These are phyloP conservation scores for Fusarium decemcellulare DNA, from an alignment of 2,329 filamentous ascomycete genomes.

Conservation along the genomic window DNA sequence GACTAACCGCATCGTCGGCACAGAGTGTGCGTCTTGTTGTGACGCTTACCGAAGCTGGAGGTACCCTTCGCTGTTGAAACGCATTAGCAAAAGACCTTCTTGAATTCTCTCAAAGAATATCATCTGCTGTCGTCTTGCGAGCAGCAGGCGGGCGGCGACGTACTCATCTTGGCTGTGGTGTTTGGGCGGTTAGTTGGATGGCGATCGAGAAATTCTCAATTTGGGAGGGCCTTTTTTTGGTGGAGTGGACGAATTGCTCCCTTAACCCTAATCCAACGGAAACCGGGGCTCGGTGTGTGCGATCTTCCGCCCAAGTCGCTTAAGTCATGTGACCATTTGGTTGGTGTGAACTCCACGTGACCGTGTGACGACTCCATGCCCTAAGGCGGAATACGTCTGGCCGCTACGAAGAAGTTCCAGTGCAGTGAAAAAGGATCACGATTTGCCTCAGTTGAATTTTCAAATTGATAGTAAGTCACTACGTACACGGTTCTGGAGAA, in stretches of 20 bases:
- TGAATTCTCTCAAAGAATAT: slow-evolving; percentile 29
- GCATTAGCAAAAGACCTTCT: slow-evolving; percentile 43
- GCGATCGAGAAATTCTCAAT: slow-evolving; percentile 54
- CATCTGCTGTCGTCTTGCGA: slow-evolving; percentile 34
- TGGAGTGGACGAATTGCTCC: slow-evolving; percentile 52
- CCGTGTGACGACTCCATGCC: slow-evolving; percentile 7
- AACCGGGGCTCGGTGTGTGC: slow-evolving; percentile 41
- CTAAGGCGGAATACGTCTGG: not conserved
- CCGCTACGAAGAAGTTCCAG: too few relatives aligned
- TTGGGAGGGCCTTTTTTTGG: slow-evolving; percentile 53
- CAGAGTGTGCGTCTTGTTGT: slow-evolving; percentile 98
- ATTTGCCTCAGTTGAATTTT: too few relatives aligned
- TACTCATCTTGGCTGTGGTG: slow-evolving; percentile 72
- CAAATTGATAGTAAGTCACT: too few relatives aligned
- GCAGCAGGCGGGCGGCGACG: slow-evolving; percentile 50
- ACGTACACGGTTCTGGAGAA: too few relatives aligned
- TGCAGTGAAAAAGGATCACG: too few relatives aligned
- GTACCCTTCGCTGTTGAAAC: slow-evolving; percentile 68
- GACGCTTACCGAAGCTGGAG: slow-evolving; percentile 75
- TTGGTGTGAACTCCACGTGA: slow-evolving; percentile 35
- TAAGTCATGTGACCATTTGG: slow-evolving; percentile 48
- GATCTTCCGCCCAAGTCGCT: slow-evolving; percentile 42
- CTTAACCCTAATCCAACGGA: slow-evolving; percentile 54
- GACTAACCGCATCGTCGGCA: slow-evolving; percentile 98
- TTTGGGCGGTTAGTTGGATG: slow-evolving; percentile 57